Base-by-base conservation (phyloP, 169 alveolate species). In the Cryptosporidium ubiquitum region DNA sequence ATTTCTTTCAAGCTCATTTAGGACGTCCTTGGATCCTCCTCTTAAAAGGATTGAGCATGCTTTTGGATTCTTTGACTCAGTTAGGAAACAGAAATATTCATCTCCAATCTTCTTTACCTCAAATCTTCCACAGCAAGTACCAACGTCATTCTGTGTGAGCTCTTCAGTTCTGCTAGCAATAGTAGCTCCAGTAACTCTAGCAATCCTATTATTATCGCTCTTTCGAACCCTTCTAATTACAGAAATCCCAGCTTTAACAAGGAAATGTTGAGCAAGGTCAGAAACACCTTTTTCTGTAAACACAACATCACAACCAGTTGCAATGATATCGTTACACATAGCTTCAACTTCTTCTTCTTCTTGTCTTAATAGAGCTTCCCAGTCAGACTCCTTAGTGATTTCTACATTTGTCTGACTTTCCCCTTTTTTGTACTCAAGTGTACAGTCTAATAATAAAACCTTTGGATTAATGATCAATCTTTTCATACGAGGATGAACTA, bases 21-120 rank as follows among this genome's bases (percentile, higher is more conserved):
- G 96, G 39, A 98, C 99, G 93, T 99, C 99, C 92, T 98, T 98
- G 70, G 99, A 96, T 49, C 99, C 99, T 20, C 99, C 99, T 84
- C 99, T 95, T 66, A 99, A 93, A 23, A 99, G 68, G 42, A 99
- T 97, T 7, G 99, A 95, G 94, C 99, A 98, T 18, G 99, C 99
- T 84, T 95, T 94, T 60, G 99, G 99, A 69, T 96, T 94, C 92
- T 95, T 93, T 86, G 98, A 97, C 64, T 97, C 94, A 1, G 95
- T 92, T 75, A 96, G 75, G 92, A 86, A 94, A 44, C 86, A 70
- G 94, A 92, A 95, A 84, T 95, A 96, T 55, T 96, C 98, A 84
- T 96, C 98, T 29, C 98, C 98, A 29, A 98, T 97, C 84, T 96
- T 95, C 91, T 94, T 96, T 35, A 98, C 97, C 93, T 98, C 99